Evolutionary conservation across 1,284 basidiomycete genomes (phyloP).

Genomic region (Rhodofomes roseus): DNA sequence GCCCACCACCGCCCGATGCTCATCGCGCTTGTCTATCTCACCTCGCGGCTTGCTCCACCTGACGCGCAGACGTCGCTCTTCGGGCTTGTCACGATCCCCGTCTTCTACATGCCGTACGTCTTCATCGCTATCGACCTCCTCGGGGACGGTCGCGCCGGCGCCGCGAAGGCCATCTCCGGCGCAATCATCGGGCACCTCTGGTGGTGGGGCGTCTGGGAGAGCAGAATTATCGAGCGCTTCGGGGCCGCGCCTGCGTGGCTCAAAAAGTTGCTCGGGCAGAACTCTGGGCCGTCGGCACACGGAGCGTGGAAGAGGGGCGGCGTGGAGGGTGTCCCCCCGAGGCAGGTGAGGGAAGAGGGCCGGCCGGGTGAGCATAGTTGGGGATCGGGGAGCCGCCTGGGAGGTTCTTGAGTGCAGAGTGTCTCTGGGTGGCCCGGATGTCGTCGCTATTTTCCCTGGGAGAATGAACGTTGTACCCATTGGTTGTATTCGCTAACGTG

Average conservation of each 20-base stretch:
- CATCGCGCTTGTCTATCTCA: constrained; percentile 65
- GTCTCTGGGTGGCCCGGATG: too few species aligned
- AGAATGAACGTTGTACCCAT: too few species aligned
- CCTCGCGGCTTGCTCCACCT: constrained; percentile 61
- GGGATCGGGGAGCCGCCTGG: constrained; percentile 41
- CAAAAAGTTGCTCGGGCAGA: constrained; percentile 30
- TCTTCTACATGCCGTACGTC: constrained; percentile 73
- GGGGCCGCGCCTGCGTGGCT: constrained; percentile 39
- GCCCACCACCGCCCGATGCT: constrained; percentile 68
- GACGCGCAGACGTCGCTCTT: constrained; percentile 68
- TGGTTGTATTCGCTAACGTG: too few species aligned
- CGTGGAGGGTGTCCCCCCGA: constrained; percentile 30
- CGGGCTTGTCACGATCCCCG: constrained; percentile 69
- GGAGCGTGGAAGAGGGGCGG: constrained; percentile 24
- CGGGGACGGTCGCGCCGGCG: constrained; percentile 56
- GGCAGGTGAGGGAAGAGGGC: constrained; percentile 19
- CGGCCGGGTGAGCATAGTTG: constrained; percentile 33
- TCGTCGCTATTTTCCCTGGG: too few species aligned
- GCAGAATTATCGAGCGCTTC: constrained; percentile 16
- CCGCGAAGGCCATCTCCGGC: constrained; percentile 61
- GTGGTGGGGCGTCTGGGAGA: constrained; percentile 68
- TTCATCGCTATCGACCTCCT: constrained; percentile 73
- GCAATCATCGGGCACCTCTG: constrained; percentile 75
- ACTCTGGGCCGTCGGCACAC: constrained; percentile 12
- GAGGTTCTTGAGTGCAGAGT: constrained; percentile 8